A percentile compares a stretch with the other conserved stretches of the same genome.
These are phyloP conservation scores for Phialophora macrospora DNA, from an alignment of 2,329 filamentous ascomycete genomes.

Conservation along the genomic window DNA sequence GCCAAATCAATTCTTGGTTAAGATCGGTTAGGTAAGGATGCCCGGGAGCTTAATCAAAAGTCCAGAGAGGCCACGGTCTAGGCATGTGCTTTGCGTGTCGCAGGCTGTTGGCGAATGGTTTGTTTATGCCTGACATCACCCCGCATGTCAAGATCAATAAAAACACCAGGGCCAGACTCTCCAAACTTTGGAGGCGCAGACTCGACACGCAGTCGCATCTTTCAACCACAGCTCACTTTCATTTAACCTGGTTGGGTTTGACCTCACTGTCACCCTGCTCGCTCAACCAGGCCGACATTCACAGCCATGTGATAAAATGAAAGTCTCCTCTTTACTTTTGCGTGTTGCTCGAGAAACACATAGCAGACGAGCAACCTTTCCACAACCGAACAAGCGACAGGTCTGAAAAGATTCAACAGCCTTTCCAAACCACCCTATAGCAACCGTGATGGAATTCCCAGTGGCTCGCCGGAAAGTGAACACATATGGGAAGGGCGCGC, in stretches of 20 bases:
- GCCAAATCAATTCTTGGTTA: conserved; percentile 7
- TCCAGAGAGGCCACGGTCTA: not conserved
- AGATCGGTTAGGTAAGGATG: not conserved
- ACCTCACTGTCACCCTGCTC: not conserved
- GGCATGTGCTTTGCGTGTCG: not conserved
- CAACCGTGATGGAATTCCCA: conserved; percentile 35
- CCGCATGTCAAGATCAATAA: conserved; percentile 15
- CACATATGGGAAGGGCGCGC: conserved; percentile 46
- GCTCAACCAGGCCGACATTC: not conserved
- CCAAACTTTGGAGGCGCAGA: not conserved
- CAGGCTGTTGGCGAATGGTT: conserved; percentile 4
- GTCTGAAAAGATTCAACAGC: conserved; percentile 2
- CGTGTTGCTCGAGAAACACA: not conserved
- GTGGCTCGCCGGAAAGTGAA: conserved; percentile 42
- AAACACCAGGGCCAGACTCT: conserved; percentile 5
- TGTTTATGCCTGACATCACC: conserved; percentile 30
- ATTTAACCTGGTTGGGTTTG: not conserved
- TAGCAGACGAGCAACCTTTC: not conserved
- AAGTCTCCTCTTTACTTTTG: not conserved
- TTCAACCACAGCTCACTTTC: not conserved
- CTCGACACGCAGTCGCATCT: not conserved
- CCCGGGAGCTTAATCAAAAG: conserved; percentile 2
- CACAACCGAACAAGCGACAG: not conserved
- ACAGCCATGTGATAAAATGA: conserved; percentile 7
- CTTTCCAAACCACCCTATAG: not conserved